Base-by-base conservation (phyloP, 768 basidiomycete species). In the Leccinum imitatum region DNA sequence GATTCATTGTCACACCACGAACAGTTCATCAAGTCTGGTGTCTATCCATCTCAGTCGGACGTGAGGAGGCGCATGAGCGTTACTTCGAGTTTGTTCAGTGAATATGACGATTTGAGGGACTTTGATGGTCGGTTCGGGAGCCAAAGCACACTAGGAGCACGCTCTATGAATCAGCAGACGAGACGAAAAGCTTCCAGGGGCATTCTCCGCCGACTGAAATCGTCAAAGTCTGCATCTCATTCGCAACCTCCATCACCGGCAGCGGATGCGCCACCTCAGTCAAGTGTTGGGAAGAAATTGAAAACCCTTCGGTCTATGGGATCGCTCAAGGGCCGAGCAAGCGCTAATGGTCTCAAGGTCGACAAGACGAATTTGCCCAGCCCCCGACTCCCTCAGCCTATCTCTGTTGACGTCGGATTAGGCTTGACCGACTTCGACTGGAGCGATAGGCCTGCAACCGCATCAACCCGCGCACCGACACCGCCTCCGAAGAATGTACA, bases 71-170 rank as follows among this genome's bases (percentile, higher is more conserved):
- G 91, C 19, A 89, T 87, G 53, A 93, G 91, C 64, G 73, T 85
- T n/a, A 84, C 82, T 15, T 88, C 89, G 2, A 84, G 86, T 66
- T 77, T 79, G 33, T 91, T 90, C 72, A 92, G 90, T 69, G 92
- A 93, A 64, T 95, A 94, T 63, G 92, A 95, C 62, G 92, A 95
- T 74, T 73, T 95, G 51, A 80, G 85, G 21, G 92, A 95, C 69
- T 95, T 95, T 55, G 89, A 93, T 33, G 92, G 92, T 46, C 82
- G 89, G 9, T 95, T 93, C 63, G 90, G 89, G 65, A 93, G 91
- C 67, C 81, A 79, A 60, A 92, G 89, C 69, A 91, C 90, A 0
- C 73, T 91, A 9, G 87, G 82, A 8, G 79, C 79, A 39, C 79
- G 79, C 31, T 73, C 71, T 11, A 62, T 63, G 50, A 71, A 61